Evolutionary conservation across 1,139 yeast genomes (phyloP).

Genomic region (Protomyces inouyei): DNA sequence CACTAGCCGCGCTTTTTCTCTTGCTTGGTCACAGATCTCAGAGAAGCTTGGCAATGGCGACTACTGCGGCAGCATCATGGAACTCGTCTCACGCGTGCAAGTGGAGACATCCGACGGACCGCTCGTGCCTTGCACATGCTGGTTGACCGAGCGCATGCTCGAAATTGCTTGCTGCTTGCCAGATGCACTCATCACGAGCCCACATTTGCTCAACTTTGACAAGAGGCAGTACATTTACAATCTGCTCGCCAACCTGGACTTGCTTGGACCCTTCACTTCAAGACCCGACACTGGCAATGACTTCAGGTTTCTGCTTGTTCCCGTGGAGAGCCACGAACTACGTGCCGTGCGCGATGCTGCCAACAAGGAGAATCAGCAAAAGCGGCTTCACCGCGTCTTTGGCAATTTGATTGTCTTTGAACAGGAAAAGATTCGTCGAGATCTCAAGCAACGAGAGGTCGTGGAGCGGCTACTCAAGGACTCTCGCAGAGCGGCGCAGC

Average conservation of each 20-base stretch:
- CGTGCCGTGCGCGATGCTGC: slow-evolving; percentile 28
- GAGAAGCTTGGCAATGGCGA: slow-evolving; percentile 39
- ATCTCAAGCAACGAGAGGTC: slow-evolving; percentile 46
- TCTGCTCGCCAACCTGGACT: slow-evolving; percentile 46
- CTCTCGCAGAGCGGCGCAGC: background rate
- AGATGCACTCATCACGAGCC: slow-evolving; percentile 56
- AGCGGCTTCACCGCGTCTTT: slow-evolving; percentile 37
- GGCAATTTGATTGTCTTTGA: slow-evolving; percentile 47
- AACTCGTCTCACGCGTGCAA: slow-evolving; percentile 26
- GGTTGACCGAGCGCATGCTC: slow-evolving; percentile 57
- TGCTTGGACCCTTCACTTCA: slow-evolving; percentile 30
- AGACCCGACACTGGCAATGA: background rate
- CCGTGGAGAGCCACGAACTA: slow-evolving; percentile 30
- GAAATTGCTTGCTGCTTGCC: slow-evolving; percentile 67
- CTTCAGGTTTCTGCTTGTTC: slow-evolving; percentile 2
- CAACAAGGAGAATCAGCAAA: background rate
- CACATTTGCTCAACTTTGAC: slow-evolving; percentile 59
- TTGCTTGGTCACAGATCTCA: slow-evolving; percentile 61
- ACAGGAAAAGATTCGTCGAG: slow-evolving; percentile 50
- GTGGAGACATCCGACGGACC: slow-evolving; percentile 33
- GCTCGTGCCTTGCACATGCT: slow-evolving; percentile 80
- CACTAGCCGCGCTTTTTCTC: slow-evolving; percentile 64
- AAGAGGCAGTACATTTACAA: slow-evolving; percentile 61
- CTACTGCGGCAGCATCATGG: slow-evolving; percentile 1
- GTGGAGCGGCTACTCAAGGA: slow-evolving; percentile 40